phyloP scores from a whole-genome alignment of 2,329 filamentous ascomycete genomes.

The Bretziella fagacearum region DNA sequence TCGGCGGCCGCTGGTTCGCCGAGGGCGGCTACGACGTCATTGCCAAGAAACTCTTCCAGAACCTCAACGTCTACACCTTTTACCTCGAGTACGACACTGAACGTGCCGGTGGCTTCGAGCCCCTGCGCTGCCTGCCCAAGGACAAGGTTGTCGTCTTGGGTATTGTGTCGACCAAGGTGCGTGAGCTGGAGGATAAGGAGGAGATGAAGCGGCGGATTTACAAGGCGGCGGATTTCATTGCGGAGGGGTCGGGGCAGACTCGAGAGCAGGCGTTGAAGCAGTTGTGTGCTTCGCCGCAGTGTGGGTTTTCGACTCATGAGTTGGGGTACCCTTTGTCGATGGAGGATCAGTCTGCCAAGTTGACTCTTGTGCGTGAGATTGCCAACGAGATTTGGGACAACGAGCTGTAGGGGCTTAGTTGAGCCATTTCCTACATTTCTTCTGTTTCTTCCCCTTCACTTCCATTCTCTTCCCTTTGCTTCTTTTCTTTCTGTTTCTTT shows the following conservation, averaged over 20 bases:
- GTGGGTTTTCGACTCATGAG: slow-evolving; percentile 51
- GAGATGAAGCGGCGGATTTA: slow-evolving; percentile 37
- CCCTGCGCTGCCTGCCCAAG: slow-evolving; percentile 39
- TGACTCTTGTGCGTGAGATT: slow-evolving; percentile 49
- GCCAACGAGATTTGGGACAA: slow-evolving; percentile 45
- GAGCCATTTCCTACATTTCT: not conserved
- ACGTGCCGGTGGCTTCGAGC: slow-evolving; percentile 44
- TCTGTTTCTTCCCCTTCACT: not conserved
- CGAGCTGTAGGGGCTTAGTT: not conserved
- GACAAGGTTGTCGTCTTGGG: slow-evolving; percentile 46
- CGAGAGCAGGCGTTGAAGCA: slow-evolving; percentile 47
- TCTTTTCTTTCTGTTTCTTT: slow-evolving; percentile 3
- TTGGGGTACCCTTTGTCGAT: slow-evolving; percentile 46
- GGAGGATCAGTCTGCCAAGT: slow-evolving; percentile 54
- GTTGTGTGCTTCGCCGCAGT: slow-evolving; percentile 52
- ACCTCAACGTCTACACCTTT: slow-evolving; percentile 43
- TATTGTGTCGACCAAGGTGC: slow-evolving; percentile 44
- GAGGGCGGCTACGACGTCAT: slow-evolving; percentile 48
- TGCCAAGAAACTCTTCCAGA: slow-evolving; percentile 41
- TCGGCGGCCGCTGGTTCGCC: slow-evolving; percentile 44
- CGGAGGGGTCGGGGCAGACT: slow-evolving; percentile 42
- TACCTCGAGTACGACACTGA: slow-evolving; percentile 44
- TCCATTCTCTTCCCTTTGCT: not conserved
- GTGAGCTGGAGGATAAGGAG: slow-evolving; percentile 37
- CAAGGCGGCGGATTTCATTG: slow-evolving; percentile 47